A percentile compares a stretch with the other conserved stretches of the same genome.
These are phyloP conservation scores for Capillidium rhysosporum DNA, from an alignment of 371 early-diverging fungal species.

Conservation along the genomic window DNA sequence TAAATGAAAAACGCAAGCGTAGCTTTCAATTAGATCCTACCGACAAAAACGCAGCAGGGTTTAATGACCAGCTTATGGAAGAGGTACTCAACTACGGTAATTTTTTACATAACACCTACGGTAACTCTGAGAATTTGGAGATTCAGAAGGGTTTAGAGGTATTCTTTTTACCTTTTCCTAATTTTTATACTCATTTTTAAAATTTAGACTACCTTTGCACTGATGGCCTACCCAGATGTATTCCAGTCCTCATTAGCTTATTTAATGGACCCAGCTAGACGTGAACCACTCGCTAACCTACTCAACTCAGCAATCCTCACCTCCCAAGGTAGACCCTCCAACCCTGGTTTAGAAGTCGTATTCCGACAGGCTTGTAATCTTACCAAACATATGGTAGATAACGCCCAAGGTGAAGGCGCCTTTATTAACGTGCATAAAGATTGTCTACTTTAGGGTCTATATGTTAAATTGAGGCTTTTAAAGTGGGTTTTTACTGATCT, in stretches of 20 bases:
- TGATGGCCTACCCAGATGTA: conserved; percentile 55
- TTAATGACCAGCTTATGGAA: conserved; percentile 11
- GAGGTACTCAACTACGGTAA: conserved; percentile 49
- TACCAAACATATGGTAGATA: conserved; percentile 21
- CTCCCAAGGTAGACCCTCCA: conserved; percentile 19
- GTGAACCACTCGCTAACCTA: conserved; percentile 40
- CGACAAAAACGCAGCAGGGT: not conserved
- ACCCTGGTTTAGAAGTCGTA: conserved; percentile 17
- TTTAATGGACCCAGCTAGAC: conserved; percentile 19
- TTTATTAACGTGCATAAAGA: conserved; percentile 6
- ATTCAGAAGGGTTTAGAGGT: conserved; percentile 21
- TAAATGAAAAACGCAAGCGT: not conserved
- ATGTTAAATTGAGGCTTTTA: too few relatives aligned
- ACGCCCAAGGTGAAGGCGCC: conserved; percentile 19
- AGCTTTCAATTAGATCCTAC: not conserved
- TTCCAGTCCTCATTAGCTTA: conserved; percentile 24
- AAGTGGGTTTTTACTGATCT: too few relatives aligned
- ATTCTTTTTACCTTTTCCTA: not conserved
- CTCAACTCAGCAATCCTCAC: conserved; percentile 52
- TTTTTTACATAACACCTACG: conserved; percentile 42
- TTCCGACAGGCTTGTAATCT: conserved; percentile 23
- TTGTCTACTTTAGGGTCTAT: too few relatives aligned
- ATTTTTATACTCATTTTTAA: not conserved
- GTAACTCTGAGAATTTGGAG: conserved; percentile 19
- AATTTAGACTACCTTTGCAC: conserved; percentile 37